These are phyloP conservation scores for Saccharomycopsis javanensis DNA, from an alignment of 805 yeast species.

Conservation along the genomic window DNA sequence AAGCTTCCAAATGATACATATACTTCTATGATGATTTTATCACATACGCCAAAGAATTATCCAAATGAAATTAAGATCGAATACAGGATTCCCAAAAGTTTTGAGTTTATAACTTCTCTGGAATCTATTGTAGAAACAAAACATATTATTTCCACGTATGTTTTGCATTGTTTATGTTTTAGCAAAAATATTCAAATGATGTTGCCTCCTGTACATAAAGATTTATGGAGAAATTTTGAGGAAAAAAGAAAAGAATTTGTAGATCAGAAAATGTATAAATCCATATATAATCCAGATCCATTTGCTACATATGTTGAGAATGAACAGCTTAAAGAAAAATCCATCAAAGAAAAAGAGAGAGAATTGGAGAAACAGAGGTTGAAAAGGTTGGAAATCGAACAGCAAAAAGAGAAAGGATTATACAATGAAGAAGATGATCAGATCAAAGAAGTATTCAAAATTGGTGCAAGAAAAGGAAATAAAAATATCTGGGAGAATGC, in stretches of 20 bases:
- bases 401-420: background rate
- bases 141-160: conserved; percentile 83
- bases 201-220: conserved; percentile 72
- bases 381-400: background rate
- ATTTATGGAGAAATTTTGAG: conserved; percentile 69
- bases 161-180: conserved; percentile 67
- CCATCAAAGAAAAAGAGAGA: conserved; percentile 37
- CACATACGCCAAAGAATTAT: conserved; percentile 34
- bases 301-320: conserved; percentile 58
- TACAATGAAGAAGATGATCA: background rate
- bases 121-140: conserved; percentile 84
- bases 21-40: conserved; percentile 52
- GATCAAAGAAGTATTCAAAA: background rate
- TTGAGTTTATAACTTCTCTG: conserved; percentile 36
- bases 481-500: conserved; percentile 50
- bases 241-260: conserved; percentile 40
- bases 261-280: conserved; percentile 40
- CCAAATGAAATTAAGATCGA: conserved; percentile 47
- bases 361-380: conserved; percentile 27
- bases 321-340: conserved; percentile 30
- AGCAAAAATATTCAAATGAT: conserved; percentile 81
- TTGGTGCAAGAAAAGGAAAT: conserved; percentile 30
- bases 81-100: conserved; percentile 34
- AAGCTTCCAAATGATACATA: conserved; percentile 44
- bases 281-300: conserved; percentile 62